Conservation (phyloP, 306 rosid genomes). For the Pueraria montana region DNA sequence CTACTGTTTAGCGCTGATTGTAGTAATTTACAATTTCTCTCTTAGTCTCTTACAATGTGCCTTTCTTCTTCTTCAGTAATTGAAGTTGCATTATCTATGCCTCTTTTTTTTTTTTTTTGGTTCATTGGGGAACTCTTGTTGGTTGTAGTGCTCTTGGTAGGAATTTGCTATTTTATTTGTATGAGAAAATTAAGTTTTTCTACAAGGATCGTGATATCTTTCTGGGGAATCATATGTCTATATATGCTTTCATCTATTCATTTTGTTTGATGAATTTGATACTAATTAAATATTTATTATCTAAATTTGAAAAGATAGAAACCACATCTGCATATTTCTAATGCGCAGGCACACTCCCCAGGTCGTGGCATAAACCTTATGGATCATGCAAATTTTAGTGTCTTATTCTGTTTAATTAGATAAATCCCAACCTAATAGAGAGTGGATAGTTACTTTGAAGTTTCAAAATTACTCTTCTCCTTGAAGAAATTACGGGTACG, state of each 20-base stretch:
- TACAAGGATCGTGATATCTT: neutral
- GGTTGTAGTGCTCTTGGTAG: neutral
- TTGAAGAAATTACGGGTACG: neutral
- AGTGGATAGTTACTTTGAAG: neutral
- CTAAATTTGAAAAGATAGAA: neutral
- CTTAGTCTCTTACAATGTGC: too few species aligned
- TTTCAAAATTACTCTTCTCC: too few species aligned
- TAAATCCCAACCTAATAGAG: neutral
- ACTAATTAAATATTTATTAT: neutral
- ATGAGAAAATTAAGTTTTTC: neutral
- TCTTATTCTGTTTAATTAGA: neutral
- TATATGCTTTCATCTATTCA: neutral
- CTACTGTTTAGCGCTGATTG: conserved; percentile 12
- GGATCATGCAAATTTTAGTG: neutral
- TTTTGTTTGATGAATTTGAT: neutral
- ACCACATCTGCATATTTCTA: neutral
- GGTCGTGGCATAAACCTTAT: neutral
- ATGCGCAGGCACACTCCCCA: neutral
- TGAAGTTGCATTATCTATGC: neutral
- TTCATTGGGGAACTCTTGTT: too few species aligned
- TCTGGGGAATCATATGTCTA: neutral
- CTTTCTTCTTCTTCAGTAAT: too few species aligned
- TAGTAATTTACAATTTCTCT: neutral
- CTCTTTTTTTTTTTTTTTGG: neutral
- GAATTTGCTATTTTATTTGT: neutral